Evolutionary conservation across 192 early-diverging fungal species (phyloP), one percentile per base, ranked within the genome.

Genomic region (Umbelopsis sp.): DNA sequence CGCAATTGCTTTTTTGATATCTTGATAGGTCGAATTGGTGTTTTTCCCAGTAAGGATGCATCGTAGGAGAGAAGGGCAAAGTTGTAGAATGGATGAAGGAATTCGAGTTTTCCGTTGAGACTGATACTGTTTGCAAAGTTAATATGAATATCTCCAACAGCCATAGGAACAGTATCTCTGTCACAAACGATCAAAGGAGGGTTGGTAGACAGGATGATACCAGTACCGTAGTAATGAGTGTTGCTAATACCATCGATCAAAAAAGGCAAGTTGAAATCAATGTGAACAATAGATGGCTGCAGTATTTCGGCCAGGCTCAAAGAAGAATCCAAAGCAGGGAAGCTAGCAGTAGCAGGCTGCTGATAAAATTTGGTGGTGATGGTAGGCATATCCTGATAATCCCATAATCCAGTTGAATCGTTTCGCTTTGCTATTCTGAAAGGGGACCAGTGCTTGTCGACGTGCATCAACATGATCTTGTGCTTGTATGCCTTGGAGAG

Each of bases 81-180:
- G 81, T 95, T 97, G 71, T 95, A 91, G 2, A 89, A 88, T 6
- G 95, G 97, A 66, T 98, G 97, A 51, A 93, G 66, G 77, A 93
- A 96, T 5, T 89, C 73, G 36, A 96, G 80, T 67, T 88, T 87
- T n/a, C 87, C 97, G 0, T 93, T 91, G 50, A 97, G 87, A 43
- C 91, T 90, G 29, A 95, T 84, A 36, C 89, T 86, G 71, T 93
- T 91, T 45, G 89, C 93, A 79, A 98, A 89, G 0, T 91, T 94
- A 32, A 97, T 77, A 29, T 82, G 81, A 21, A 96, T 83, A 52
- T 93, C 91, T 32, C 93, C 91, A 50, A 95, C 82, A 36, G 78
- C 84, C 67, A 91, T 85, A 2, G 91, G 91, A 9, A 98, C 86
- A 29, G 92, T 91, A 71, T 91, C 89, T n/a, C 95, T 88, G 66